Evolutionary conservation across 1,284 basidiomycete species (phyloP).

Genomic region (Apiotrichum veenhuisii): DNA sequence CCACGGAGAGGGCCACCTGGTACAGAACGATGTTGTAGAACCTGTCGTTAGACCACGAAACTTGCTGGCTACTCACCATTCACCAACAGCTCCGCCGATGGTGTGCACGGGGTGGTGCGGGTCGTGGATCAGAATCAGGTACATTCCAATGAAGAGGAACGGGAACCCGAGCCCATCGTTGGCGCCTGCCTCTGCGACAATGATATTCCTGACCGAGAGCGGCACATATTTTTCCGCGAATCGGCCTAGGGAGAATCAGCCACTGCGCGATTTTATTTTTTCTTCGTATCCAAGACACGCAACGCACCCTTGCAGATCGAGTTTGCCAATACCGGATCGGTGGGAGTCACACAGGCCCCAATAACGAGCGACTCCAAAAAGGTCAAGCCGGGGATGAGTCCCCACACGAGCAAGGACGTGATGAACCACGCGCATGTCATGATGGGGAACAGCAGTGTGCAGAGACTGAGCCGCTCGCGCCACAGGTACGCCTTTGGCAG

Average conservation of each 20-base stretch:
- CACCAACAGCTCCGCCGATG: constrained; percentile 59
- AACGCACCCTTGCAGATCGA: constrained; percentile 46
- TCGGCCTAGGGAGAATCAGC: constrained; percentile 25
- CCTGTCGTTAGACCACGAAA: constrained; percentile 21
- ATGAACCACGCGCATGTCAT: constrained; percentile 84
- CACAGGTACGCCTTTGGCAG: constrained; percentile 81
- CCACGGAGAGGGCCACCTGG: constrained; percentile 63
- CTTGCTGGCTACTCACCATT: constrained; percentile 57
- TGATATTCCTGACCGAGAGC: constrained; percentile 43
- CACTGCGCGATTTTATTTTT: no score
- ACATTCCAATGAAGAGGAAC: constrained; percentile 86
- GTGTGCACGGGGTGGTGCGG: constrained; percentile 31
- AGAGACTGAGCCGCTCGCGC: constrained; percentile 78
- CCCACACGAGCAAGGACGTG: constrained; percentile 76
- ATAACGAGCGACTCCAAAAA: constrained; percentile 83
- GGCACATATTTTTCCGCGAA: constrained; percentile 48
- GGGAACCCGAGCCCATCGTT: constrained; percentile 87
- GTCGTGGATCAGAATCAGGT: constrained; percentile 67
- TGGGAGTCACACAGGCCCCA: constrained; percentile 90
- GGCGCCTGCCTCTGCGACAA: constrained; percentile 47
- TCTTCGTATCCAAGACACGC: no score
- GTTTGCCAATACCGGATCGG: constrained; percentile 87
- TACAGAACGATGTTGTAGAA: constrained; percentile 47
- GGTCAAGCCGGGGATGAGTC: constrained; percentile 76
- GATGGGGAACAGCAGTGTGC: constrained; percentile 76